These are phyloP conservation scores for Cladophialophora bantiana DNA, from an alignment of 2,329 filamentous ascomycete genomes.

Conservation along the genomic window DNA sequence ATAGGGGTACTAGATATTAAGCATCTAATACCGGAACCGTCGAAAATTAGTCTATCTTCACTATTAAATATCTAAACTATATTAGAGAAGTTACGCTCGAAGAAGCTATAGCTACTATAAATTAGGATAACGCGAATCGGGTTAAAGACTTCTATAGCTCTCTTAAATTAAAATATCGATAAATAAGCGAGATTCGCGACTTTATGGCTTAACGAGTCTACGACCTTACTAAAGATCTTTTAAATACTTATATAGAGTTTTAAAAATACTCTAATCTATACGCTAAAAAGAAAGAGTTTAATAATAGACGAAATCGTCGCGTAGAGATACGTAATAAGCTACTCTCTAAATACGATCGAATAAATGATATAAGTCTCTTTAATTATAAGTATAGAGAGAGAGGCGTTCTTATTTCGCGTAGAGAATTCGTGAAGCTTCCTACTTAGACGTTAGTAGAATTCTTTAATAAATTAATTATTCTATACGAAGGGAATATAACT, in stretches of 20 bases:
- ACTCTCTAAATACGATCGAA: neutral
- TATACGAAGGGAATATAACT: too few relatives aligned
- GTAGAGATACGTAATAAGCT: neutral
- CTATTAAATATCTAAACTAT: neutral
- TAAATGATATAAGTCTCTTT: too few relatives aligned
- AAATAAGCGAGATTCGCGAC: neutral
- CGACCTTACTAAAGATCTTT: neutral
- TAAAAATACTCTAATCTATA: neutral
- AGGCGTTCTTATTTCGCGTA: too few relatives aligned
- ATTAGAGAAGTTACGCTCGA: neutral
- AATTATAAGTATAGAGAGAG: too few relatives aligned
- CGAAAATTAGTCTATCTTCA: neutral
- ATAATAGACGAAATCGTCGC: neutral
- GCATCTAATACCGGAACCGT: neutral
- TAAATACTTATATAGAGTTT: neutral
- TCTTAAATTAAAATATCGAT: neutral
- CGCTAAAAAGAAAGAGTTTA: neutral
- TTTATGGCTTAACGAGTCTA: neutral
- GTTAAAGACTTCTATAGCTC: neutral
- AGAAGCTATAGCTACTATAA: neutral
- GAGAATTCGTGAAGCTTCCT: too few relatives aligned
- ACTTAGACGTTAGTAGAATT: too few relatives aligned
- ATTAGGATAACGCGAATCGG: neutral
- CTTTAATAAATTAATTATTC: too few relatives aligned
- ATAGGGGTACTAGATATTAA: neutral